Evolutionary conservation across 148 eudicot genomes (phyloP).

Genomic region (Dysphania ambrosioides): DNA sequence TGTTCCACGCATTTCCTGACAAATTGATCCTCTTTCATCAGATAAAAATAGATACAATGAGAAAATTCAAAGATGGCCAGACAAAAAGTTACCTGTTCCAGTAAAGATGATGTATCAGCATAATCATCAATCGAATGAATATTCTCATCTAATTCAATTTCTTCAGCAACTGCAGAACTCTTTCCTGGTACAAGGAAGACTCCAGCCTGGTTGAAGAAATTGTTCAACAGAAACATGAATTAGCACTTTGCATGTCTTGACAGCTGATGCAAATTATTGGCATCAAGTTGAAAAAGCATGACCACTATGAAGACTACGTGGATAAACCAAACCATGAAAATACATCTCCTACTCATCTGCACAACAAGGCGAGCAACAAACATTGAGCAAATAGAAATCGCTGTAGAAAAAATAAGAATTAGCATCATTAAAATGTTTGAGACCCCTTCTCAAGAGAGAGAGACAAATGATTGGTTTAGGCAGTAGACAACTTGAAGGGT

Average conservation of each 20-base stretch:
- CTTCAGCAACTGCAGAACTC: constrained; percentile 54
- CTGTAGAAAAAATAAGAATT: not conserved
- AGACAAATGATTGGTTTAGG: not conserved
- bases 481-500: not conserved
- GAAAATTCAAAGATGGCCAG: constrained; percentile 13
- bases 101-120: constrained; percentile 66
- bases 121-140: constrained; percentile 59
- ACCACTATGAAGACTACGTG: not conserved
- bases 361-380: not conserved
- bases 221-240: not conserved
- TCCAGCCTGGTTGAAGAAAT: constrained; percentile 59
- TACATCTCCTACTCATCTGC: not conserved
- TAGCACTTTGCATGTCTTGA: not conserved
- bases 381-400: not conserved
- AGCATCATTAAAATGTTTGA: not conserved
- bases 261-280: constrained; percentile 6
- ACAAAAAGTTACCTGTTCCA: constrained; percentile 61
- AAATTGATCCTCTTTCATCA: constrained; percentile 27
- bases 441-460: not conserved
- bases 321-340: not conserved
- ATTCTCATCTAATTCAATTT: constrained; percentile 72
- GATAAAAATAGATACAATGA: constrained; percentile 14
- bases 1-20: constrained; percentile 83
- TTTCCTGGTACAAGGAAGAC: constrained; percentile 76
- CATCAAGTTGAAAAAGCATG: not conserved